Evolutionary conservation across 345 rosid genomes (phyloP).

Genomic region (Eucalyptus tenuipes): DNA sequence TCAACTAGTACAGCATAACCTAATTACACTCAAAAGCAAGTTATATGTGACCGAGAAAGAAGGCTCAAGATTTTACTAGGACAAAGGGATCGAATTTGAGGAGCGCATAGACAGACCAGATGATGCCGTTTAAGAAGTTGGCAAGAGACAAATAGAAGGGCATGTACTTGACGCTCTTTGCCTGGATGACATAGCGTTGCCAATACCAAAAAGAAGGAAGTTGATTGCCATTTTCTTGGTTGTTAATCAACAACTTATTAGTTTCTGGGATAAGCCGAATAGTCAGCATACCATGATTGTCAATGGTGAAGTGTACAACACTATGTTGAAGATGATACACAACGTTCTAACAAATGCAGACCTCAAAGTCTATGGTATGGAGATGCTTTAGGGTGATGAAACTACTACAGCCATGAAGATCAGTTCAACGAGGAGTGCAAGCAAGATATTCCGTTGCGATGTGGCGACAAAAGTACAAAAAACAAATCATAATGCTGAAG

Average conservation of each 20-base stretch:
- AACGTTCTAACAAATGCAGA: slow-evolving; percentile 26
- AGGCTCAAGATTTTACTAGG: slow-evolving; percentile 17
- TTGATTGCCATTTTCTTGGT: neutral
- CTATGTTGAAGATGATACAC: slow-evolving; percentile 11
- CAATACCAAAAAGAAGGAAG: neutral
- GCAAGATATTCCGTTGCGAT: slow-evolving; percentile 8
- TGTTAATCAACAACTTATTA: neutral
- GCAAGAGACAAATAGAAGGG: slow-evolving; percentile 53
- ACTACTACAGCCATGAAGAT: slow-evolving; percentile 27
- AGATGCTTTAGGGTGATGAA: slow-evolving; percentile 11
- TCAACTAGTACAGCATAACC: neutral
- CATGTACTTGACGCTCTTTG: slow-evolving; percentile 86
- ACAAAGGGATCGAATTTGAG: slow-evolving; percentile 48
- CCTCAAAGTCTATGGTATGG: slow-evolving; percentile 10
- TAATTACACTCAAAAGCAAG: neutral
- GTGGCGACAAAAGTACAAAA: neutral
- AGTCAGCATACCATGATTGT: slow-evolving; percentile 40
- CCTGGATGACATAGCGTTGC: slow-evolving; percentile 24
- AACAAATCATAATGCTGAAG: neutral
- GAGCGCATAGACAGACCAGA: slow-evolving; percentile 45
- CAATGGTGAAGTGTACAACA: slow-evolving; percentile 56
- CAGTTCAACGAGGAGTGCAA: slow-evolving; percentile 19
- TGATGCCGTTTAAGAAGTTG: slow-evolving; percentile 28
- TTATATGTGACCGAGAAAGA: neutral
- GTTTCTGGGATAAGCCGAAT: neutral